Evolutionary conservation across 495 filamentous ascomycete species (phyloP).

Genomic region (Podospora conica): DNA sequence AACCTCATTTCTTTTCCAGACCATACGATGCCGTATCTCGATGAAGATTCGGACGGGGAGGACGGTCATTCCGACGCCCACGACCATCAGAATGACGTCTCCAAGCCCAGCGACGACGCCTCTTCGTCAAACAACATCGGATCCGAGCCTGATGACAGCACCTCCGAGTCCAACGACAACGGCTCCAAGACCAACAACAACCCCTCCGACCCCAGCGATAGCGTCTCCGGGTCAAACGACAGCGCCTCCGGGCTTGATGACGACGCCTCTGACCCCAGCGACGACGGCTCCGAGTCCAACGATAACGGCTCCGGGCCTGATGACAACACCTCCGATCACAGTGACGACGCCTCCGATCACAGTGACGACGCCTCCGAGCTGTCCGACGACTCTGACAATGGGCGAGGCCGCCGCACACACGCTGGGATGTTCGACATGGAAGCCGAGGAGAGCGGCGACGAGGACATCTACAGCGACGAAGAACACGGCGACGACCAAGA

Average conservation of each 20-base stretch:
- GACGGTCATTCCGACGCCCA: neutral
- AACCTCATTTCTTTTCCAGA: neutral
- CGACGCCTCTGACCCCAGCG: too few relatives aligned
- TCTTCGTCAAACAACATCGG: too few relatives aligned
- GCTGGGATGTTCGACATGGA: neutral
- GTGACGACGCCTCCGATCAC: neutral
- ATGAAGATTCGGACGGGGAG: neutral
- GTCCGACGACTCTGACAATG: neutral
- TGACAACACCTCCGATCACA: neutral
- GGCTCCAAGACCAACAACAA: neutral
- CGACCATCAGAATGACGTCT: neutral
- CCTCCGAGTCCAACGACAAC: neutral
- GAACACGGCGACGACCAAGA: slow-evolving; percentile 15
- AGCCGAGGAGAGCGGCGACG: slow-evolving; percentile 7
- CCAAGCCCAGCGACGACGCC: neutral
- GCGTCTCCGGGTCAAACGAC: neutral
- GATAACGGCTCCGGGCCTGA: too few relatives aligned
- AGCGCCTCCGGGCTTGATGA: too few relatives aligned
- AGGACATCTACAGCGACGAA: neutral
- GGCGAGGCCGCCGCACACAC: neutral
- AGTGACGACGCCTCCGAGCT: neutral
- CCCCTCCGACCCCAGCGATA: neutral
- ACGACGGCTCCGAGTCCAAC: too few relatives aligned
- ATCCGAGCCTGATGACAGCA: too few relatives aligned
- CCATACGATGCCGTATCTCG: neutral